Percentiles rank a stretch among this genome's conserved stretches.
Evolutionary conservation across 1,284 basidiomycete species (phyloP).

Genomic region (Cryptococcus sp.): DNA sequence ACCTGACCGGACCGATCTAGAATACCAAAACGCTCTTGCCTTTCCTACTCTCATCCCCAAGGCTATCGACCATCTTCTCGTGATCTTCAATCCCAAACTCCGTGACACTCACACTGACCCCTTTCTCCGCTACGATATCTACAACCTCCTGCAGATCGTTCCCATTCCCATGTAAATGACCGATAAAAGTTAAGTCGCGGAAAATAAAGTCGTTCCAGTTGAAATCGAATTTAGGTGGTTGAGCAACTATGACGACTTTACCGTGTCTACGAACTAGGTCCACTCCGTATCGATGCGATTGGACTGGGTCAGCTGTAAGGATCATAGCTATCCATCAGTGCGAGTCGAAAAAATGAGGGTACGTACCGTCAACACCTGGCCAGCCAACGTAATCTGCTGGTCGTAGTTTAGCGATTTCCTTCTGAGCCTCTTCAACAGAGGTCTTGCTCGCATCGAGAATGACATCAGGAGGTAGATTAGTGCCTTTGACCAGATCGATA

Average conservation of each 20-base stretch:
- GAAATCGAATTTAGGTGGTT: conserved; percentile 15
- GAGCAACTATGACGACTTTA: conserved; percentile 16
- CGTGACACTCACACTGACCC: conserved; percentile 13
- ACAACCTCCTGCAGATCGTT: conserved; percentile 21
- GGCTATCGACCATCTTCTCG: conserved; percentile 15
- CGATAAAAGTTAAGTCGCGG: conserved; percentile 18
- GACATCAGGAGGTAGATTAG: conserved; percentile 13
- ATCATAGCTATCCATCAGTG: conserved; percentile 10
- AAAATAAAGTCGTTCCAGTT: conserved; percentile 22
- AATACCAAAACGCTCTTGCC: conserved; percentile 21
- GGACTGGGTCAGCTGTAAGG: conserved; percentile 11
- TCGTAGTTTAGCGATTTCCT: conserved; percentile 14
- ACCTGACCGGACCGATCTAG: no score
- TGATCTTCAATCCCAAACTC: conserved; percentile 13
- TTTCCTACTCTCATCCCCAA: conserved; percentile 10
- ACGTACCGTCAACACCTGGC: conserved; percentile 21
- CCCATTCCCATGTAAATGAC: conserved; percentile 21
- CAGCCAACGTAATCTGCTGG: conserved; percentile 16
- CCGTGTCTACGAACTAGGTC: conserved; percentile 16
- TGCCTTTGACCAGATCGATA: conserved; percentile 6
- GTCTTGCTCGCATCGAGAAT: conserved; percentile 16
- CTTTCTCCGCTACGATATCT: conserved; percentile 13
- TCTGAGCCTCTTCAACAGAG: conserved; percentile 9
- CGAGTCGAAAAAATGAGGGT: background rate
- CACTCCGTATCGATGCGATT: conserved; percentile 12